Percentiles rank a stretch among this genome's conserved stretches.
phyloP scores from a whole-genome alignment of 2,329 filamentous ascomycete genomes.

The Herpomyces periplanetae region DNA sequence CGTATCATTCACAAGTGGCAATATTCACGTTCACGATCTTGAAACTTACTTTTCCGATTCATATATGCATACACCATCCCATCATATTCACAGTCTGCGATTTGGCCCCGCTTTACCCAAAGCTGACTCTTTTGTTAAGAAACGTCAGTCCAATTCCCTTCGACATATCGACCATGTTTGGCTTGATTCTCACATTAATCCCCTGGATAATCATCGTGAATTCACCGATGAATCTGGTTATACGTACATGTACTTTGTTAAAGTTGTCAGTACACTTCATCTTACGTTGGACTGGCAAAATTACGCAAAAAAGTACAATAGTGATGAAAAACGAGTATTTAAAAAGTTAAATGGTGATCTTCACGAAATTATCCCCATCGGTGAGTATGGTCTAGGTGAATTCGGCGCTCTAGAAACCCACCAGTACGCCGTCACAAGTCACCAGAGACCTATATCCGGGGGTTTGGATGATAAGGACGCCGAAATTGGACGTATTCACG shows the following conservation, averaged over 20 bases:
- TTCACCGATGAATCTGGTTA: constrained; percentile 37
- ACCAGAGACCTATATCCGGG: constrained; percentile 51
- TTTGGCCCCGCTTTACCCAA: constrained; percentile 75
- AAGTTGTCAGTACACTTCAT: constrained; percentile 86
- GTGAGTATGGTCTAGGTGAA: constrained; percentile 20
- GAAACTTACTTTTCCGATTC: constrained; percentile 56
- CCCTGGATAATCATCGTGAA: constrained; percentile 43
- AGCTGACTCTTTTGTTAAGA: constrained; percentile 10
- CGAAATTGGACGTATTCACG: constrained; percentile 65
- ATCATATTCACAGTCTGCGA: constrained; percentile 50
- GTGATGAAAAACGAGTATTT: constrained; percentile 6
- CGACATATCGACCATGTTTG: constrained; percentile 17
- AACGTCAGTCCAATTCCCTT: constrained; percentile 13
- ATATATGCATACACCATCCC: constrained; percentile 45
- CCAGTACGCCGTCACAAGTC: constrained; percentile 88
- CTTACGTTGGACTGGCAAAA: constrained; percentile 61
- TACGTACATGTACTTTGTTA: constrained; percentile 98
- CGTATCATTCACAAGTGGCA: constrained; percentile 73
- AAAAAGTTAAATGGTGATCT: constrained; percentile 6
- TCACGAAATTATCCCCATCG: constrained; percentile 19
- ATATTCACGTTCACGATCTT: constrained; percentile 88
- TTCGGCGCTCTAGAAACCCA: constrained; percentile 77
- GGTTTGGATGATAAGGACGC: constrained; percentile 54
- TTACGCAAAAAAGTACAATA: constrained; percentile 8
- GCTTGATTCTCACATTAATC: constrained; percentile 72